Percentiles rank a stretch among this genome's conserved stretches.
Evolutionary conservation across 768 basidiomycete genomes (phyloP).

Genomic region (Naematelia aurantialba): DNA sequence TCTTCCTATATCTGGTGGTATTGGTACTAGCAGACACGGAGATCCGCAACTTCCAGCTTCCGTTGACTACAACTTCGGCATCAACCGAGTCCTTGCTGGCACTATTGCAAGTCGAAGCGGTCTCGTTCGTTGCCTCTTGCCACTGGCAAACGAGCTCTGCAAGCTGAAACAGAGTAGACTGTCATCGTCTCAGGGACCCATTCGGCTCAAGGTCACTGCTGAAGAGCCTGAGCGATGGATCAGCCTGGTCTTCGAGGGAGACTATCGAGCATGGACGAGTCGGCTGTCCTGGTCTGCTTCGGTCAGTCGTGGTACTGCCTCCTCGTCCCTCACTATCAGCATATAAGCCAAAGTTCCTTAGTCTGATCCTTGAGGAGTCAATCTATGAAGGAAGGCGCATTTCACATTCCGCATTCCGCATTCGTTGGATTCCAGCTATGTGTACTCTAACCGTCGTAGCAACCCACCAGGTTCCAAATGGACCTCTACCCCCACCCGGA

Average conservation of each 20-base stretch:
- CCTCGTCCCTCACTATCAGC: background rate
- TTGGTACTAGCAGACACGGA: slow-evolving; percentile 25
- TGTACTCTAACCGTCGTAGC: background rate
- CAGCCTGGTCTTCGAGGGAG: slow-evolving; percentile 10
- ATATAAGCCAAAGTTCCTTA: background rate
- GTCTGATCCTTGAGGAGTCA: too few relatives aligned
- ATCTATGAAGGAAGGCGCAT: too few relatives aligned
- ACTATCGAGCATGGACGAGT: slow-evolving; percentile 23
- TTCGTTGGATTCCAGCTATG: too few relatives aligned
- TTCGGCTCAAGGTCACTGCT: slow-evolving; percentile 11
- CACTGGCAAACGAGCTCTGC: background rate
- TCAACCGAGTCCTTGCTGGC: too few relatives aligned
- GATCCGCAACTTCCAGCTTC: slow-evolving; percentile 32
- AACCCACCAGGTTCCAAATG: slow-evolving; percentile 9
- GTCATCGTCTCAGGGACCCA: background rate
- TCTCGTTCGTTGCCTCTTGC: background rate
- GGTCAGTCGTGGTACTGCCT: slow-evolving; percentile 11
- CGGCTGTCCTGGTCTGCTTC: slow-evolving; percentile 39
- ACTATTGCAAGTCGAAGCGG: background rate
- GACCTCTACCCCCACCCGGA: background rate
- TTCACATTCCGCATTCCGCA: too few relatives aligned
- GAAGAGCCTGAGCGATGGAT: slow-evolving; percentile 5
- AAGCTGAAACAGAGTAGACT: slow-evolving; percentile 7
- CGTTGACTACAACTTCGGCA: slow-evolving; percentile 5
- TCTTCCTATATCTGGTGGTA: background rate